Percentiles rank a stretch among this genome's conserved stretches.
Conservation (phyloP, 75 land plant genomes). For the Selaginella tamariscina region DNA sequence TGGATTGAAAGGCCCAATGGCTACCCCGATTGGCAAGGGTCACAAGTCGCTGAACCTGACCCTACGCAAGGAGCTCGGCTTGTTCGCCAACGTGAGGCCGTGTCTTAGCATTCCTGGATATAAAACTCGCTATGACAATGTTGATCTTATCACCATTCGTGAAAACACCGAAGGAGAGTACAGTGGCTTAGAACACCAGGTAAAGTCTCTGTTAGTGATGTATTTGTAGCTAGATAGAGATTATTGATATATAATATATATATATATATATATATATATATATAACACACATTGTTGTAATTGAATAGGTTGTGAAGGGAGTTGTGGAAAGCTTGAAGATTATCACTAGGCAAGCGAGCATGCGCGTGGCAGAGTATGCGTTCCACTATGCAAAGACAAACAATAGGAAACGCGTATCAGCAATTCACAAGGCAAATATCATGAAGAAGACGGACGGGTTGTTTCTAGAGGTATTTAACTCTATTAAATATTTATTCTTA, state of each 20-base stretch:
- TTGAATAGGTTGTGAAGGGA: slow-evolving; percentile 88
- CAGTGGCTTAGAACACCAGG: slow-evolving; percentile 99
- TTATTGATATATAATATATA: no score
- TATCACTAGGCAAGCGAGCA: slow-evolving; percentile 84
- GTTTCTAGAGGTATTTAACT: slow-evolving; percentile 66
- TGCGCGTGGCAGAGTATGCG: slow-evolving; percentile 91
- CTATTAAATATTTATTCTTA: neutral
- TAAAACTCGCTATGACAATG: slow-evolving; percentile 84
- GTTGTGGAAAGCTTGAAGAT: slow-evolving; percentile 96
- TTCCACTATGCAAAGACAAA: slow-evolving; percentile 80
- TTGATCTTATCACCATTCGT: slow-evolving; percentile 84
- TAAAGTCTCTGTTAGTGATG: slow-evolving; percentile 21
- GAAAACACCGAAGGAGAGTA: slow-evolving; percentile 99
- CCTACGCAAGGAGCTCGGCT: slow-evolving; percentile 77
- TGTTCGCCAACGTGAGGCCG: slow-evolving; percentile 97
- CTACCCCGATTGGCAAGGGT: slow-evolving; percentile 97
- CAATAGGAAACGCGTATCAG: slow-evolving; percentile 79
- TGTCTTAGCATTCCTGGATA: slow-evolving; percentile 95
- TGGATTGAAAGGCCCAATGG: slow-evolving; percentile 97
- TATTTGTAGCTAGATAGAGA: neutral
- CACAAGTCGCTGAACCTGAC: slow-evolving; percentile 91
- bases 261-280: no score
- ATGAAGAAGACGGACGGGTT: slow-evolving; percentile 99
- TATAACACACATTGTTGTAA: no score
- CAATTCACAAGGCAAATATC: slow-evolving; percentile 95